Evolutionary conservation across 306 rosid species (phyloP).

Genomic region (Luffa acutangula): DNA sequence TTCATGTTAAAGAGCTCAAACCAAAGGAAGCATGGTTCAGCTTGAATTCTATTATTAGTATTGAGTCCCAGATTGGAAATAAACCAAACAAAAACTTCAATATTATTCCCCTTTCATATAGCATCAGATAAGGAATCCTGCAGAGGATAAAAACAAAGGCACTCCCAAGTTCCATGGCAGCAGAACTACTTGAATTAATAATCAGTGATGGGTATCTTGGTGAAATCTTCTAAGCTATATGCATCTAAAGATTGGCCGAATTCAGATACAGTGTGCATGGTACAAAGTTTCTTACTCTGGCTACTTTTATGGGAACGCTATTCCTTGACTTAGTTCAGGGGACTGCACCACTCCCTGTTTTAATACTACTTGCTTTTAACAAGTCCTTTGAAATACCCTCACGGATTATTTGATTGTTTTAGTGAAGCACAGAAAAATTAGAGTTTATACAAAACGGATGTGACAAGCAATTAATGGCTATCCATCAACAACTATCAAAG

Average conservation of each 20-base stretch:
- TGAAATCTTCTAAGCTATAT: neutral
- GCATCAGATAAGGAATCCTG: neutral
- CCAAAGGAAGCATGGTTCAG: neutral
- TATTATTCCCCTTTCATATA: neutral
- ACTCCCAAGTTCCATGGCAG: neutral
- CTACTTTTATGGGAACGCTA: neutral
- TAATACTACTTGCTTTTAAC: neutral
- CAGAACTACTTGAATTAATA: neutral
- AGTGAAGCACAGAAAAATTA: neutral
- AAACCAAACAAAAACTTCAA: neutral
- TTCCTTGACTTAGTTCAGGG: neutral
- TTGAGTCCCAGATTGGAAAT: neutral
- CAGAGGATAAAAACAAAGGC: neutral
- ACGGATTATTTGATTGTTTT: neutral
- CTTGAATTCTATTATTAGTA: neutral
- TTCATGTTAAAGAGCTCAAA: neutral
- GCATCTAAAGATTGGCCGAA: neutral
- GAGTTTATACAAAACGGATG: neutral
- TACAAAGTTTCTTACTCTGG: neutral
- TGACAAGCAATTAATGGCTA: neutral
- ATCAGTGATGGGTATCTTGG: neutral
- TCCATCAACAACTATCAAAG: neutral
- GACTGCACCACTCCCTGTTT: neutral
- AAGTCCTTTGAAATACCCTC: neutral
- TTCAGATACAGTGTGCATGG: neutral